Conservation (phyloP, 1,139 yeast genomes). For the Saccharomyces hybrid region DNA sequence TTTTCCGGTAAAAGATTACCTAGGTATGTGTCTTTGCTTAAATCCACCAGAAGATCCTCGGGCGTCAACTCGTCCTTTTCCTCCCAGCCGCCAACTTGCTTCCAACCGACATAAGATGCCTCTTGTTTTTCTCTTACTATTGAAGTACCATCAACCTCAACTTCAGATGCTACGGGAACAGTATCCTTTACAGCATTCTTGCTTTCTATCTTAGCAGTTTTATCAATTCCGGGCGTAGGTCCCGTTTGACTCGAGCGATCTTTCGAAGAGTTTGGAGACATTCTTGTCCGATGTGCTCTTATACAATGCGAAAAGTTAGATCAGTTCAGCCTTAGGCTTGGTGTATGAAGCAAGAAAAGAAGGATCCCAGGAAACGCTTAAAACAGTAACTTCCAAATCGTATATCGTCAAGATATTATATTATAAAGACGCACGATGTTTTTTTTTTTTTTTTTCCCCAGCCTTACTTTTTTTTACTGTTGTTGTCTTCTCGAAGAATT, state of each 20-base stretch:
- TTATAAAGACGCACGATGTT: neutral
- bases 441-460: neutral
- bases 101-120: constrained; percentile 84
- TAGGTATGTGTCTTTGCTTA: constrained; percentile 61
- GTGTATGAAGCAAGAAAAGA: neutral
- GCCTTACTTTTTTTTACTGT: neutral
- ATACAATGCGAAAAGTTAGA: neutral
- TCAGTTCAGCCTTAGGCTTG: neutral
- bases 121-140: constrained; percentile 43
- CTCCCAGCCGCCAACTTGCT: constrained; percentile 85
- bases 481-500: constrained; percentile 1
- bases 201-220: neutral
- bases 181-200: constrained; percentile 27
- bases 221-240: neutral
- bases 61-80: constrained; percentile 54
- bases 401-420: neutral
- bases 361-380: neutral
- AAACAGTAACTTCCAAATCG: neutral
- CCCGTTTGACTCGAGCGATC: neutral
- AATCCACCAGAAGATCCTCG: constrained; percentile 64
- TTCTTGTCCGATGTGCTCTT: neutral
- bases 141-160: neutral
- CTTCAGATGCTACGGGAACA: constrained; percentile 8
- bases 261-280: neutral
- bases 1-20: constrained; percentile 65